phyloP scores from a whole-genome alignment of 495 filamentous ascomycete genomes.

The Entonaema liquescens region DNA sequence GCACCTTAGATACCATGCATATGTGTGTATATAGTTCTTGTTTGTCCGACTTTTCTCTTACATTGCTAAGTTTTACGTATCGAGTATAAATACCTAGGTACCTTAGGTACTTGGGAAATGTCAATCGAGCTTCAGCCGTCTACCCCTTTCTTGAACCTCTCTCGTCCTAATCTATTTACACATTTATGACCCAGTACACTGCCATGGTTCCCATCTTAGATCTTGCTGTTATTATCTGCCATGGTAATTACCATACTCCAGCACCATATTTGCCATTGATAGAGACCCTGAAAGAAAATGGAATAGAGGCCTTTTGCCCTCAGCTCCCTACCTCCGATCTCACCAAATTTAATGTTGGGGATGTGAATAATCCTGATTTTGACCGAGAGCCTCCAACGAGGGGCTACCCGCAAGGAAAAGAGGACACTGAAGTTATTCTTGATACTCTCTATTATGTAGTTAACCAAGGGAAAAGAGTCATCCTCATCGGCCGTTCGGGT shows the following conservation, averaged over 20 bases:
- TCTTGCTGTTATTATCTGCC: conserved; percentile 40
- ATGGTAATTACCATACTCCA: conserved; percentile 51
- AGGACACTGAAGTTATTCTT: conserved; percentile 40
- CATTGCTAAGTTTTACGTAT: too few relatives aligned
- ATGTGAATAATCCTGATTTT: conserved; percentile 44
- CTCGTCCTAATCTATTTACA: too few relatives aligned
- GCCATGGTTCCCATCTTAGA: conserved; percentile 3
- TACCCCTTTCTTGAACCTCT: too few relatives aligned
- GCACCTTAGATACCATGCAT: too few relatives aligned
- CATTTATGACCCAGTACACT: too few relatives aligned
- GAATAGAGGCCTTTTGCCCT: conserved; percentile 48
- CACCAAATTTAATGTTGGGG: conserved; percentile 45
- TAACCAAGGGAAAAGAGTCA: conserved; percentile 39
- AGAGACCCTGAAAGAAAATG: conserved; percentile 32
- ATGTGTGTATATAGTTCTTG: too few relatives aligned
- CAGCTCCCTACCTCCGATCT: conserved; percentile 49
- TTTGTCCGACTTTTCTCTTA: too few relatives aligned
- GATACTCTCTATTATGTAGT: conserved; percentile 39
- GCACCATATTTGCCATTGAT: conserved; percentile 47
- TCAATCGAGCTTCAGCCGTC: too few relatives aligned
- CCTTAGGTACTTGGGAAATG: too few relatives aligned
- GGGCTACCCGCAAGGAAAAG: conserved; percentile 43
- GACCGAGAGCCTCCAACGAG: conserved; percentile 41
- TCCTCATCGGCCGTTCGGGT: conserved; percentile 46
- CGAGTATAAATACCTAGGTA: too few relatives aligned